A percentile compares a stretch with the other conserved stretches of the same genome.
Evolutionary conservation across 192 early-diverging fungal species (phyloP).

Genomic region (Coemansia sp.): DNA sequence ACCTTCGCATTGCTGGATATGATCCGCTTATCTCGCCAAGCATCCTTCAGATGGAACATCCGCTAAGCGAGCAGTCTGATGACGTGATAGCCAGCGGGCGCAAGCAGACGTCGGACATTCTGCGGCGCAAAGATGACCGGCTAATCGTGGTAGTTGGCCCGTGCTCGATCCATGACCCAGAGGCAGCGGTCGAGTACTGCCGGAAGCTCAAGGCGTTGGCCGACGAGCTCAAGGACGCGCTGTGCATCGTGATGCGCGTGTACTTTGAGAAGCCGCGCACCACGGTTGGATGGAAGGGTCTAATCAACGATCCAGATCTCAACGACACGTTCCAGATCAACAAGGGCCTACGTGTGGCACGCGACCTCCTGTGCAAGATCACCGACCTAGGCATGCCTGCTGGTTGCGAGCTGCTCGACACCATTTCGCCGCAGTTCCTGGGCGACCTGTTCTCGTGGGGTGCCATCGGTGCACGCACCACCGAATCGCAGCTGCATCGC

Average conservation of each 20-base stretch:
- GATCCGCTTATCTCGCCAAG: constrained; percentile 91
- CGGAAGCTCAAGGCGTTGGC: constrained; percentile 58
- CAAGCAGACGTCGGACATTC: constrained; percentile 68
- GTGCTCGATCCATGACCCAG: constrained; percentile 93
- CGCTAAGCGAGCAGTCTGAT: constrained; percentile 57
- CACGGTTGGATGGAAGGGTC: constrained; percentile 88
- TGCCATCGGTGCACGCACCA: constrained; percentile 95
- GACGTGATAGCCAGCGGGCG: constrained; percentile 57
- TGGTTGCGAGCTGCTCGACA: constrained; percentile 90
- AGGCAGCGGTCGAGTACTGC: constrained; percentile 86
- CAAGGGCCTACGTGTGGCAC: constrained; percentile 87
- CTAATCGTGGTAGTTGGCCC: constrained; percentile 91
- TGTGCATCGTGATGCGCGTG: constrained; percentile 91
- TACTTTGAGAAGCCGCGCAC: constrained; percentile 99
- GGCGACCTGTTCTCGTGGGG: constrained; percentile 94
- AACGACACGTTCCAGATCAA: constrained; percentile 91
- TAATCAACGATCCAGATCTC: constrained; percentile 81
- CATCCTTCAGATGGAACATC: constrained; percentile 83
- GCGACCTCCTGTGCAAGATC: constrained; percentile 76
- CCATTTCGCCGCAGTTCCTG: constrained; percentile 94
- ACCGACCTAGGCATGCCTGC: constrained; percentile 83
- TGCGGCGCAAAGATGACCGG: constrained; percentile 81
- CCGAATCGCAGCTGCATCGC: constrained; percentile 92
- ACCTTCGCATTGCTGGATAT: constrained; percentile 84
- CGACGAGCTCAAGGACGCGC: constrained; percentile 68